Conservation (phyloP, 805 yeast species). For the Ogataea nitratoaversa region DNA sequence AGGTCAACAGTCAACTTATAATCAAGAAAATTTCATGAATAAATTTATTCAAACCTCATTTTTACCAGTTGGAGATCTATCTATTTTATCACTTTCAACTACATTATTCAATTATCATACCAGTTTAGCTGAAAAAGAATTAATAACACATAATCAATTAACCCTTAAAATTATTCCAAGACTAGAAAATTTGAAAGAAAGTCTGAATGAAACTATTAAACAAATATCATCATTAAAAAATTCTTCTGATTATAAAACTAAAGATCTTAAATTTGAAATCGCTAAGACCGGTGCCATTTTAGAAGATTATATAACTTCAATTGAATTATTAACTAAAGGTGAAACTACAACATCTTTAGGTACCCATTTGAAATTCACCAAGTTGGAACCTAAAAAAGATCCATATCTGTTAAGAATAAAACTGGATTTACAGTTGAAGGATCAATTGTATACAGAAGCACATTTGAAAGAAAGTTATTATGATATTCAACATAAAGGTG, state of each 20-base stretch:
- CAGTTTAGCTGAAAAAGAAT: constrained; percentile 38
- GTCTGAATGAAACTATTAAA: constrained; percentile 48
- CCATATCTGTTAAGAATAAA: constrained; percentile 61
- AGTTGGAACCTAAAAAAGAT: constrained; percentile 37
- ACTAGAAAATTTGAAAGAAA: constrained; percentile 51
- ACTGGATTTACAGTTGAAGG: constrained; percentile 61
- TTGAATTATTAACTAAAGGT: constrained; percentile 38
- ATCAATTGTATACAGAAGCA: constrained; percentile 60
- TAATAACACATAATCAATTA: constrained; percentile 48
- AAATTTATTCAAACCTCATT: constrained; percentile 47
- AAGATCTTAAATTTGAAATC: constrained; percentile 55
- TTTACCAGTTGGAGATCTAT: constrained; percentile 32
- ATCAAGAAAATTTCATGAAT: constrained; percentile 27
- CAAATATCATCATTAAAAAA: constrained; percentile 50
- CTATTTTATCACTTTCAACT: constrained; percentile 33
- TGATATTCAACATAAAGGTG: constrained; percentile 62
- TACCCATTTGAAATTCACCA: constrained; percentile 22
- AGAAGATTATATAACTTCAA: constrained; percentile 41
- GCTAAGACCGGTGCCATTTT: constrained; percentile 58
- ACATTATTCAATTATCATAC: constrained; percentile 30
- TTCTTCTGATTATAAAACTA: constrained; percentile 50
- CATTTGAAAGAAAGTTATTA: constrained; percentile 61
- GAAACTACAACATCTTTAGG: constrained; percentile 31
- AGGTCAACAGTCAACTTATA: constrained; percentile 14
- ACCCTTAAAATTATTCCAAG: constrained; percentile 47